Conservation (phyloP, 768 basidiomycete species). For the Candolleomyces eurysporus region DNA sequence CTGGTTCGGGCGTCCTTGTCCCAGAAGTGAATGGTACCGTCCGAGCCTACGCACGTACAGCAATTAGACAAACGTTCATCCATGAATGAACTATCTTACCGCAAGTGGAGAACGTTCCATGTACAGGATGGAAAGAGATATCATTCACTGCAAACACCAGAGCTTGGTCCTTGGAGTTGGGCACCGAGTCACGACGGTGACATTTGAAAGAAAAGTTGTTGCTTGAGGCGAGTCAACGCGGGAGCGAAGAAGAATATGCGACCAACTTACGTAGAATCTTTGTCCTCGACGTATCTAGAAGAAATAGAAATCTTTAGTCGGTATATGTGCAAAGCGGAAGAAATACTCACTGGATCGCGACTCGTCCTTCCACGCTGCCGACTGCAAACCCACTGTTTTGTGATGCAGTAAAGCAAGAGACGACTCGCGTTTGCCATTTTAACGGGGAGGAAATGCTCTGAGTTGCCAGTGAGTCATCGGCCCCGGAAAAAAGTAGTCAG, state of each 20-base stretch:
- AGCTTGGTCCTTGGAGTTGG: slow-evolving; percentile 60
- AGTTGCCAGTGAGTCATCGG: neutral
- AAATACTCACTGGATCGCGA: slow-evolving; percentile 88
- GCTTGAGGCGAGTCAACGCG: slow-evolving; percentile 26
- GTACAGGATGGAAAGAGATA: slow-evolving; percentile 81
- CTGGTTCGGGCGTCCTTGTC: slow-evolving; percentile 91
- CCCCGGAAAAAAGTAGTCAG: slow-evolving; percentile 1
- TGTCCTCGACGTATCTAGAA: slow-evolving; percentile 80
- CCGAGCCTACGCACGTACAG: slow-evolving; percentile 49
- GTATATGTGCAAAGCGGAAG: neutral
- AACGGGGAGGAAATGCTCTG: slow-evolving; percentile 83
- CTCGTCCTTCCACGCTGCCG: slow-evolving; percentile 86
- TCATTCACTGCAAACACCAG: slow-evolving; percentile 82
- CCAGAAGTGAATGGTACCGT: slow-evolving; percentile 92
- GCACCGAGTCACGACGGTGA: slow-evolving; percentile 59
- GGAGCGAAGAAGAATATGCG: neutral
- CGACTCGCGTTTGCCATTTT: slow-evolving; percentile 90
- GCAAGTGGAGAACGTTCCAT: slow-evolving; percentile 84
- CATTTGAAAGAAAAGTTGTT: slow-evolving; percentile 91
- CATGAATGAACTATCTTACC: slow-evolving; percentile 36
- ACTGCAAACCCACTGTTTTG: slow-evolving; percentile 72
- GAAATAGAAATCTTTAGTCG: neutral
- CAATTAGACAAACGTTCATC: slow-evolving; percentile 1
- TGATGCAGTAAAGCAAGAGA: slow-evolving; percentile 77
- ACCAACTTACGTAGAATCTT: slow-evolving; percentile 58